Evolutionary conservation across 2,329 filamentous ascomycete genomes (phyloP).

Genomic region (Huntiella moniliformis): DNA sequence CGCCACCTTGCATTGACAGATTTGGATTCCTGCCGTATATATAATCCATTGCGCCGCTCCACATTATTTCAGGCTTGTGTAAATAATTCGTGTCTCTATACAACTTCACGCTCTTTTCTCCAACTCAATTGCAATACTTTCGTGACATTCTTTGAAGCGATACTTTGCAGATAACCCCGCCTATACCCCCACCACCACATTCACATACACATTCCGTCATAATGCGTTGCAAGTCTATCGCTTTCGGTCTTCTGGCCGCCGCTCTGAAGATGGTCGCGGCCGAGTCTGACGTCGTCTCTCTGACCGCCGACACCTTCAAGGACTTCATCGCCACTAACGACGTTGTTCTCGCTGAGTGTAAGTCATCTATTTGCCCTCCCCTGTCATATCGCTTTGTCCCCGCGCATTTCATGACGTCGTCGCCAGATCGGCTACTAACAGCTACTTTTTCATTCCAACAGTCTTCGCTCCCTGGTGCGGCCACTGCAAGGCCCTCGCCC

Average conservation of each 20-base stretch:
- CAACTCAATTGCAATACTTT: neutral
- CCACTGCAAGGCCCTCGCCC: slow-evolving; percentile 95
- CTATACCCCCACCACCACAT: neutral
- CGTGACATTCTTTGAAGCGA: neutral
- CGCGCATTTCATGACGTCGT: neutral
- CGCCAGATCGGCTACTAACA: neutral
- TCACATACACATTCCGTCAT: slow-evolving; percentile 13
- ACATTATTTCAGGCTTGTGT: no score
- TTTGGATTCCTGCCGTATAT: neutral
- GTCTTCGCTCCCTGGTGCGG: slow-evolving; percentile 95
- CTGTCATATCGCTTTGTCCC: neutral
- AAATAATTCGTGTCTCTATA: neutral
- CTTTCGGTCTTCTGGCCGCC: slow-evolving; percentile 35
- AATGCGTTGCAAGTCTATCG: slow-evolving; percentile 33
- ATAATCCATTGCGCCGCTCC: no score
- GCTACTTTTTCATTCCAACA: slow-evolving; percentile 17
- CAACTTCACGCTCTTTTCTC: neutral
- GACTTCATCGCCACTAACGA: slow-evolving; percentile 72
- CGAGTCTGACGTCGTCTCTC: slow-evolving; percentile 62
- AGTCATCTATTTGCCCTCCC: slow-evolving; percentile 19
- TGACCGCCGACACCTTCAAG: slow-evolving; percentile 75
- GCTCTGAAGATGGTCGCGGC: slow-evolving; percentile 41
- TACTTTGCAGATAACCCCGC: neutral
- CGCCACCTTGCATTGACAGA: slow-evolving; percentile 10
- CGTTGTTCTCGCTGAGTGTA: slow-evolving; percentile 87